Evolutionary conservation across 495 filamentous ascomycete species (phyloP).

Genomic region (Neurospora sp.): DNA sequence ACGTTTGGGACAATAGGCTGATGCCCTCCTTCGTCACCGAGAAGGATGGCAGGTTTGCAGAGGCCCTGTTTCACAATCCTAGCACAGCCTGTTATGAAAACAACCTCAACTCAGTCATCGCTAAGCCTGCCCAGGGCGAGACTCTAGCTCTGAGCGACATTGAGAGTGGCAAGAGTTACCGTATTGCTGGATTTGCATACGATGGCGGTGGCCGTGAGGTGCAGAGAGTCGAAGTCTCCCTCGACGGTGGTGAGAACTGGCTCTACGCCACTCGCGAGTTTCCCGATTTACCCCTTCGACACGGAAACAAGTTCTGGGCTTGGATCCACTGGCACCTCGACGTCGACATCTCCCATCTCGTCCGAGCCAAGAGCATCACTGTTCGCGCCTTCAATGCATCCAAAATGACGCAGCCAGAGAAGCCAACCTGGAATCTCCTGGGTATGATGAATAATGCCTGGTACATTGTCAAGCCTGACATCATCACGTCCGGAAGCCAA

Average conservation of each 20-base stretch:
- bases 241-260: slow-evolving; percentile 3
- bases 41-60: slow-evolving; percentile 5
- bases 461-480: slow-evolving; percentile 8
- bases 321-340: slow-evolving; percentile 10
- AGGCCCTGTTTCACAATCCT: slow-evolving; percentile 2
- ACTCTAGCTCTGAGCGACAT: neutral
- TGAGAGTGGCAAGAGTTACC: neutral
- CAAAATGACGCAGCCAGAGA: slow-evolving; percentile 6
- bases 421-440: slow-evolving; percentile 3
- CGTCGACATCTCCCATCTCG: slow-evolving; percentile 3
- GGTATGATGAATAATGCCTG: slow-evolving; percentile 12
- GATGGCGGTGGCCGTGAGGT: slow-evolving; percentile 6
- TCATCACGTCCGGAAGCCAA: neutral
- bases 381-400: slow-evolving; percentile 2
- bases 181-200: slow-evolving; percentile 5
- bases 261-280: slow-evolving; percentile 1
- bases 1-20: slow-evolving; percentile 7
- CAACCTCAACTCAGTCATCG: slow-evolving; percentile 5
- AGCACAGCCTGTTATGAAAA: slow-evolving; percentile 6
- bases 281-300: slow-evolving; percentile 4
- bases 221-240: slow-evolving; percentile 8
- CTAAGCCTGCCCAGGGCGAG: slow-evolving; percentile 5
- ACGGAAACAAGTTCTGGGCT: slow-evolving; percentile 9
- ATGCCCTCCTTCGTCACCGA: slow-evolving; percentile 1
- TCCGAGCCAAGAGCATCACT: slow-evolving; percentile 1